phyloP scores from a whole-genome alignment of 148 eudicot species.

The Rhododendron griersonianum region DNA sequence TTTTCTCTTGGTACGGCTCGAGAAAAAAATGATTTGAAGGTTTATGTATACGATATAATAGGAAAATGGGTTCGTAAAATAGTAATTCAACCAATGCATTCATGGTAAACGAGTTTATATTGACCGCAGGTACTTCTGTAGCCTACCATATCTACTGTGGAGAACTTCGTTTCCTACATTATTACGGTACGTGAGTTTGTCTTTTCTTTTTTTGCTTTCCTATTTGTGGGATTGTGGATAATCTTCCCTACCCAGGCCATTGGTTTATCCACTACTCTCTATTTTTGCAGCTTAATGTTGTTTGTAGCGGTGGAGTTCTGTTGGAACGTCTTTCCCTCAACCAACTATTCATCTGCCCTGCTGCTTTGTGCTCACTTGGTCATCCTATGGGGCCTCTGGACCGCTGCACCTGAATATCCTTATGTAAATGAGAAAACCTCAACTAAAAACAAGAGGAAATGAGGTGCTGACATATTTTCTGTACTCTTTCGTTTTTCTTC shows the following conservation, averaged over 20 bases:
- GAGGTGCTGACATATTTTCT: constrained; percentile 7
- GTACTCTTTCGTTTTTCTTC: background rate
- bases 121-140: constrained; percentile 76
- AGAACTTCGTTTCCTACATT: constrained; percentile 67
- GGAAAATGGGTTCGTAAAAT: background rate
- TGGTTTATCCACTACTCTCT: background rate
- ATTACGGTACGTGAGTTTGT: constrained; percentile 48
- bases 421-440: constrained; percentile 30
- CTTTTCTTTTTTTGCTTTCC: background rate
- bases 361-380: constrained; percentile 58
- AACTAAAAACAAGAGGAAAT: constrained; percentile 34
- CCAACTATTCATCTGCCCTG: constrained; percentile 45
- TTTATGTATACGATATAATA: background rate
- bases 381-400: constrained; percentile 77
- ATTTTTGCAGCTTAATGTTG: constrained; percentile 59
- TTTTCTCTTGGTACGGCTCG: background rate
- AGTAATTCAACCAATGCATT: background rate
- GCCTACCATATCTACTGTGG: constrained; percentile 89
- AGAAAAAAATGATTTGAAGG: background rate
- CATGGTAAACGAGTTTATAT: background rate
- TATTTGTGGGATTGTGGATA: background rate
- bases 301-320: constrained; percentile 60
- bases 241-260: background rate
- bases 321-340: constrained; percentile 88
- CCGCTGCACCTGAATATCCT: constrained; percentile 58